Evolutionary conservation across 192 early-diverging fungal genomes (phyloP), one percentile per base, ranked within the genome.

Genomic region (Tieghemiomyces parasiticus): DNA sequence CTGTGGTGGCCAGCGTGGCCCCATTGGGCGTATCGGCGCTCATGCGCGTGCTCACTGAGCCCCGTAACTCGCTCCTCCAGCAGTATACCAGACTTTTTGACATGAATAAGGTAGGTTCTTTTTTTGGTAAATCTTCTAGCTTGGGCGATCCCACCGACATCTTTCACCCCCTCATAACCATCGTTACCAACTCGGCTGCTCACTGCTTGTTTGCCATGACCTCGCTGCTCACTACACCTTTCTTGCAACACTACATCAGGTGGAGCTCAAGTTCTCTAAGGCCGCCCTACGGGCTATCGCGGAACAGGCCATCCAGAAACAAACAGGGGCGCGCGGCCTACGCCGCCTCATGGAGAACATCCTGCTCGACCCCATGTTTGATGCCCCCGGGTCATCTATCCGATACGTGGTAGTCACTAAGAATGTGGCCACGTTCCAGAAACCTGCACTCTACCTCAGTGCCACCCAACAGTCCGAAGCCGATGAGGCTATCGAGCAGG

Each of bases 321-420:
- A 89, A 58, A 91, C 91, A 0, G 91, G 91, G 19, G 91, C 91
- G 12, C 81, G 91, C 35, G 91, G 91, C 9, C 68, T 93, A 60
- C 74, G 91, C 29, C 69, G 91, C n/a, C 90, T 93, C 52, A 84
- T 89, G 84, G 84, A 81, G 75, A 80, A 77, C 60, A 44, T 89
- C n/a, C 68, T 92, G 45, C 67, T 86, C 56, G 81, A 89, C 61
- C 78, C 87, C 4, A 83, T 92, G 78, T 92, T 84, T 66, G 88
- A 90, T 45, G 79, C 81, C 10, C 87, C 87, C 10, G 81, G 78
- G 16, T 82, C 89, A 9, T 81, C 77, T 3, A 74, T 87, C 51
- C 73, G 76, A 29, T 77, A 87, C 42, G 78, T 88, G 31, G 84
- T 92, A 2, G 79, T 92, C 60, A 77, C 81, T 60, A 74, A 78